These are phyloP conservation scores for Biscogniauxia sp. DNA, from an alignment of 2,329 filamentous ascomycete genomes.

Conservation along the genomic window DNA sequence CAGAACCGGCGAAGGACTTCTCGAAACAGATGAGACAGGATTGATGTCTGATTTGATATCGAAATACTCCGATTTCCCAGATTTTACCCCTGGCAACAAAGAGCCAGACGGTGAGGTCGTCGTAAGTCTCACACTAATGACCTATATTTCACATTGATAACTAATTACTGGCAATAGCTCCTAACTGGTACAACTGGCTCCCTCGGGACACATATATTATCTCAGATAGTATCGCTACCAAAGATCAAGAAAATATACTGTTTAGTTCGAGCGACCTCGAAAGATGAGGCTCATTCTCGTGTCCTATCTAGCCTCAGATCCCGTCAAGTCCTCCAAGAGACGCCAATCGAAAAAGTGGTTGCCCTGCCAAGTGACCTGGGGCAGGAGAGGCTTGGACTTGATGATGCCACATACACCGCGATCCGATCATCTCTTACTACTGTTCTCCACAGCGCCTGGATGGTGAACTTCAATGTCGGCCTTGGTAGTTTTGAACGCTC, in stretches of 20 bases:
- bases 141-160: not conserved
- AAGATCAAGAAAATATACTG: constrained; percentile 53
- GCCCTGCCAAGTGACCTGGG: constrained; percentile 42
- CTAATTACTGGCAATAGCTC: constrained; percentile 30
- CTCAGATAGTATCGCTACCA: constrained; percentile 55
- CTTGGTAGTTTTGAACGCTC: constrained; percentile 46
- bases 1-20: constrained; percentile 12
- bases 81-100: constrained; percentile 18
- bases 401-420: constrained; percentile 22
- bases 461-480: constrained; percentile 53
- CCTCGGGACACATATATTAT: constrained; percentile 57
- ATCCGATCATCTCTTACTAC: constrained; percentile 35
- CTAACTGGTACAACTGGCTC: constrained; percentile 62
- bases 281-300: constrained; percentile 31
- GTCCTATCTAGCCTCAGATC: constrained; percentile 31
- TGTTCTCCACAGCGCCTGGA: constrained; percentile 52
- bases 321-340: constrained; percentile 36
- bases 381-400: constrained; percentile 39
- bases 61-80: constrained; percentile 37
- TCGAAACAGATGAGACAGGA: constrained; percentile 25
- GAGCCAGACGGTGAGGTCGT: constrained; percentile 22
- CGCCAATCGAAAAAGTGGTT: constrained; percentile 34
- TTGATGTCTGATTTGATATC: constrained; percentile 34
- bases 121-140: constrained; percentile 8
- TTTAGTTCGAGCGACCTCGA: constrained; percentile 43